phyloP scores from a whole-genome alignment of 1,139 yeast species.

The Suhomyces wounanorum region DNA sequence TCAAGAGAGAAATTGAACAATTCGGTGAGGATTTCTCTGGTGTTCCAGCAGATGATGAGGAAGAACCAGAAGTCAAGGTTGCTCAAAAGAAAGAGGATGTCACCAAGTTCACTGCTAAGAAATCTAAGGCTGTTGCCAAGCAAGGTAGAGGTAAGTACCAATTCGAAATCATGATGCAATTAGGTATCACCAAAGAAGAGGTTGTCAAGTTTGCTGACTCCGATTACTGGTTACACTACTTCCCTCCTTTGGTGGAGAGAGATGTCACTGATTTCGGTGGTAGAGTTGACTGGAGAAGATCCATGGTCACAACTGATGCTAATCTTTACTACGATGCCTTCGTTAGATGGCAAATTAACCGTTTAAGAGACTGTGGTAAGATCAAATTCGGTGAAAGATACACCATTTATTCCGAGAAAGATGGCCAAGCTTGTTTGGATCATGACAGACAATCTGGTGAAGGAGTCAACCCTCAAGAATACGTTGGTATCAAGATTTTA shows the following conservation, averaged over 20 bases:
- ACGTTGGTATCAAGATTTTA: slow-evolving; percentile 86
- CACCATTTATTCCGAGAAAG: slow-evolving; percentile 95
- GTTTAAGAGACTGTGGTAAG: slow-evolving; percentile 81
- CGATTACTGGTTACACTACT: slow-evolving; percentile 80
- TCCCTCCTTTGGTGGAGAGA: slow-evolving; percentile 85
- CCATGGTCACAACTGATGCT: slow-evolving; percentile 91
- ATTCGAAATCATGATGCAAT: slow-evolving; percentile 92
- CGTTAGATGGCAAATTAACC: slow-evolving; percentile 94
- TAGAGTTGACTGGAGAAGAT: slow-evolving; percentile 98
- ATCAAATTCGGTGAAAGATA: slow-evolving; percentile 98
- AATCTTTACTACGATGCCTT: slow-evolving; percentile 95
- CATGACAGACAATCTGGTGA: slow-evolving; percentile 98
- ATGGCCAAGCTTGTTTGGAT: slow-evolving; percentile 99
- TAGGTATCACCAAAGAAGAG: slow-evolving; percentile 82
- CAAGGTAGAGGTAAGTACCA: slow-evolving; percentile 94
- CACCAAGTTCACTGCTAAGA: slow-evolving; percentile 88
- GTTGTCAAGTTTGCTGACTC: slow-evolving; percentile 89
- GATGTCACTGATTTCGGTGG: slow-evolving; percentile 88
- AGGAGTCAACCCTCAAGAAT: slow-evolving; percentile 96
- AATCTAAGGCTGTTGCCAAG: slow-evolving; percentile 90
- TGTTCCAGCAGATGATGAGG: slow-evolving; percentile 62
- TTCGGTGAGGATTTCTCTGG: slow-evolving; percentile 83
- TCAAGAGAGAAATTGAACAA: slow-evolving; percentile 86
- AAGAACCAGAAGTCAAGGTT: slow-evolving; percentile 41
- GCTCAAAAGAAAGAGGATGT: slow-evolving; percentile 64